Conservation (phyloP, 768 basidiomycete genomes). For the Leucocoprinus leucothites region DNA sequence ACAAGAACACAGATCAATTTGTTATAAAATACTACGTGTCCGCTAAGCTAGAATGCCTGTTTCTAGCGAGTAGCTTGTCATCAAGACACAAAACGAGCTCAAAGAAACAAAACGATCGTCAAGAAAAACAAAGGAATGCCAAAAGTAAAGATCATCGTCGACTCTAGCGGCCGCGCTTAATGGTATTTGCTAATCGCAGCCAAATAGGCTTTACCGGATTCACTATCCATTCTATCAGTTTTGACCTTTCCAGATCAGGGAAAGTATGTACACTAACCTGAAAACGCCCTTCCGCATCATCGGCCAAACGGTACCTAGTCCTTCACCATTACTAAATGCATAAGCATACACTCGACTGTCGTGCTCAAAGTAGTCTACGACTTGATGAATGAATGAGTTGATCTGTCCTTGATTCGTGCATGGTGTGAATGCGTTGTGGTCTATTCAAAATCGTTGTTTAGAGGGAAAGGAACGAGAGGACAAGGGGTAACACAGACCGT, state of each 20-base stretch:
- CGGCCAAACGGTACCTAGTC: conserved; percentile 45
- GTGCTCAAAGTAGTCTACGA: conserved; percentile 36
- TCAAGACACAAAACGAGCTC: no score
- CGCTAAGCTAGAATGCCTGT: no score
- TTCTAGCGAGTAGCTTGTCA: no score
- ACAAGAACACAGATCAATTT: no score
- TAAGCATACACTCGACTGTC: conserved; percentile 37
- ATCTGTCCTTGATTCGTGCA: conserved; percentile 43
- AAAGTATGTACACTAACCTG: conserved; percentile 23
- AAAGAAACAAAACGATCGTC: no score
- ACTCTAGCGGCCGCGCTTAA: conserved; percentile 13
- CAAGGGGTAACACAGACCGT: conserved; percentile 25
- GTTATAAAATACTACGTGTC: no score
- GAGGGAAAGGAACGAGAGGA: not conserved
- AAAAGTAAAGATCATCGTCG: no score
- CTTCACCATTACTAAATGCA: conserved; percentile 46
- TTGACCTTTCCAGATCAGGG: not conserved
- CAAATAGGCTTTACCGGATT: conserved; percentile 40
- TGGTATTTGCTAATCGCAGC: conserved; percentile 37
- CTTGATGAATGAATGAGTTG: conserved; percentile 35
- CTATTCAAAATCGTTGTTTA: conserved; percentile 17
- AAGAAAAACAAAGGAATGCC: no score
- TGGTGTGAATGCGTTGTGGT: conserved; percentile 35
- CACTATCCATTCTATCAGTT: conserved; percentile 19
- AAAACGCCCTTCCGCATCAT: conserved; percentile 33